Base-by-base conservation (phyloP, 2,329 filamentous ascomycete genomes). In the Pseudopithomyces chartarum region DNA sequence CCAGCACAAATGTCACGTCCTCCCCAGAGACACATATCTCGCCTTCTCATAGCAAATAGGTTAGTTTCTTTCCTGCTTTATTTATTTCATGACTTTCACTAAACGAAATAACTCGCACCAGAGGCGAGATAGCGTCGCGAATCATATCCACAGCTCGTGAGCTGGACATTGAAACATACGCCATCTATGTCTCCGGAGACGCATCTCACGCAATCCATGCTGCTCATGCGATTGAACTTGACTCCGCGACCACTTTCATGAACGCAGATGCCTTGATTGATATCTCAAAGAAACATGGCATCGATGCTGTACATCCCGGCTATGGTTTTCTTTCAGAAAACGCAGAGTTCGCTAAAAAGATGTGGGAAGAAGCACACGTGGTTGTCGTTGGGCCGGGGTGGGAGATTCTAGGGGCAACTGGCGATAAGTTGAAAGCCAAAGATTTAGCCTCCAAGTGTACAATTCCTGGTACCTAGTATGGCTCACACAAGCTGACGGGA, bases 271-370 rank as follows among this genome's bases (percentile, higher is more conserved):
- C 76, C 6, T 69, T 87, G 0, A 67, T 86, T 7, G 54, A 69
- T 0, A 69, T 87, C 22, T 81, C 73, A 3, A 78, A 80, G 53
- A 73, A 82, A 36, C 68, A 86, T 64, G 60, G 73, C 0, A 84
- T 87, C 43, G 82, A 86, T 62, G 77, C 83, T 2, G 75, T 87
- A 0, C 84, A 86, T 66, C 84, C 84, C 0, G 85, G 84, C 4
- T 87, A 87, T 73, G 85, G 85, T 10, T 87, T 96, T 71, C 74
- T 87, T 1, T 84, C 81, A 12, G 85, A 87, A 63, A 83, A 77
- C 20, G 74, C 80, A 2, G 78, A 80, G 0, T 84, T 87, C 49
- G 76, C 82, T 0, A 67, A 63, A 38, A 71, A 78, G 12, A 80
- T 84, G 76, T 82, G 79, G 78, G 73, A 79, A 3, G 80, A 84